Conservation (phyloP, 495 filamentous ascomycete species). For the Aspergillus cavernicola region DNA sequence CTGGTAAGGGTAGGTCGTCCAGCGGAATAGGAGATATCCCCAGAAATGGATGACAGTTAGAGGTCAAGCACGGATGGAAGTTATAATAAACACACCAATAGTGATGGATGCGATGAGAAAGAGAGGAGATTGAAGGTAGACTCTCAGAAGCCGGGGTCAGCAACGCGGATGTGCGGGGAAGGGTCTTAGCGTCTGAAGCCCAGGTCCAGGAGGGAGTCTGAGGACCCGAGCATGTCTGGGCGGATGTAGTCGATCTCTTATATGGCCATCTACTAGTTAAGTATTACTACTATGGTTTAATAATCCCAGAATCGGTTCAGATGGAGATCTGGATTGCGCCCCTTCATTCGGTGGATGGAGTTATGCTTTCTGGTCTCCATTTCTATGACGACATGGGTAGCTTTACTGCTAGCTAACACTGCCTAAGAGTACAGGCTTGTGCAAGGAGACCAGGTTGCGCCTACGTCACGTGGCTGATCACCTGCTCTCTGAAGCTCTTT, state of each 20-base stretch:
- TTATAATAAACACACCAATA: conserved; percentile 17
- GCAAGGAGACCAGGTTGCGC: background rate
- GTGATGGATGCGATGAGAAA: conserved; percentile 15
- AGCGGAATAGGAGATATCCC: conserved; percentile 17
- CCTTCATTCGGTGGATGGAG: background rate
- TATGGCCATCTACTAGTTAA: background rate
- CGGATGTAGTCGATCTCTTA: conserved; percentile 1
- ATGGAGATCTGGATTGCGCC: background rate
- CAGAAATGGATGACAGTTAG: conserved; percentile 7
- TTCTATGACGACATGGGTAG: conserved; percentile 6
- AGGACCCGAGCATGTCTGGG: too few relatives aligned
- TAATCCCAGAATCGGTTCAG: background rate
- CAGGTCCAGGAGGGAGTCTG: background rate
- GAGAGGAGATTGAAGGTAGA: conserved; percentile 6
- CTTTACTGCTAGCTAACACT: too few relatives aligned
- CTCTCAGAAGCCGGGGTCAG: too few relatives aligned
- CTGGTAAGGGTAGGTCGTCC: conserved; percentile 13
- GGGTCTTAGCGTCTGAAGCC: conserved; percentile 5
- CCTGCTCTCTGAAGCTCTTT: background rate
- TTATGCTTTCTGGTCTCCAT: background rate
- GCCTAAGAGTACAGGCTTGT: too few relatives aligned
- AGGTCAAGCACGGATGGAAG: conserved; percentile 13
- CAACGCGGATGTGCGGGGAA: conserved; percentile 18
- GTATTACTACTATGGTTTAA: background rate
- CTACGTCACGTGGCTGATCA: background rate